These are phyloP conservation scores for Pulveroboletus sp. DNA, from an alignment of 768 basidiomycete genomes.

Conservation along the genomic window DNA sequence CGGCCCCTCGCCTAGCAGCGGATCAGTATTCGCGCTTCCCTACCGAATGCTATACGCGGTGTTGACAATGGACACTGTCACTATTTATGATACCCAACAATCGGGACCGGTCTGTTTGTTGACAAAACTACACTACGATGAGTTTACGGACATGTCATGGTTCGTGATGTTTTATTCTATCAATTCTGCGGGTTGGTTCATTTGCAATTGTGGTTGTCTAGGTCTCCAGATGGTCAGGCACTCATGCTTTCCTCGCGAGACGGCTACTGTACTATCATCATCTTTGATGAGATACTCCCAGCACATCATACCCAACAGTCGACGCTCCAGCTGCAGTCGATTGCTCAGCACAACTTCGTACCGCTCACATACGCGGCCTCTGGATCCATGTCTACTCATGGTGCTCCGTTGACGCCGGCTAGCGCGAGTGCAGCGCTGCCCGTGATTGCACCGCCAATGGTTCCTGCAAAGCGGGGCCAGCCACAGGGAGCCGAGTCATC, in stretches of 20 bases:
- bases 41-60: constrained; percentile 96
- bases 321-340: constrained; percentile 84
- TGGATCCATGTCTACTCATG: constrained; percentile 10
- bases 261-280: constrained; percentile 93
- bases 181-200: not conserved
- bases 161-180: constrained; percentile 39
- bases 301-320: constrained; percentile 90
- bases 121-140: constrained; percentile 94
- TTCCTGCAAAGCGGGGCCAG: constrained; percentile 37
- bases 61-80: constrained; percentile 92
- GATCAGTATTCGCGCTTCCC: constrained; percentile 82
- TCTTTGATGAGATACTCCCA: constrained; percentile 92
- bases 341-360: constrained; percentile 81
- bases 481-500: constrained; percentile 21
- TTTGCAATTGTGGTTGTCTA: constrained; percentile 30
- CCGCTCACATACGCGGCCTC: constrained; percentile 43
- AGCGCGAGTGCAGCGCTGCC: constrained; percentile 35
- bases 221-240: constrained; percentile 95
- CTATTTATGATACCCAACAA: constrained; percentile 97
- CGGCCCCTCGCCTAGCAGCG: constrained; percentile 44
- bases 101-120: constrained; percentile 87
- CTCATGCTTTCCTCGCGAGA: constrained; percentile 90
- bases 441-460: constrained; percentile 28
- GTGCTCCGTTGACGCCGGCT: constrained; percentile 25
- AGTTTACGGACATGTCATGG: constrained; percentile 97